Base-by-base conservation (phyloP, 2,329 filamentous ascomycete genomes). In the Colletotrichum cordylinicola region DNA sequence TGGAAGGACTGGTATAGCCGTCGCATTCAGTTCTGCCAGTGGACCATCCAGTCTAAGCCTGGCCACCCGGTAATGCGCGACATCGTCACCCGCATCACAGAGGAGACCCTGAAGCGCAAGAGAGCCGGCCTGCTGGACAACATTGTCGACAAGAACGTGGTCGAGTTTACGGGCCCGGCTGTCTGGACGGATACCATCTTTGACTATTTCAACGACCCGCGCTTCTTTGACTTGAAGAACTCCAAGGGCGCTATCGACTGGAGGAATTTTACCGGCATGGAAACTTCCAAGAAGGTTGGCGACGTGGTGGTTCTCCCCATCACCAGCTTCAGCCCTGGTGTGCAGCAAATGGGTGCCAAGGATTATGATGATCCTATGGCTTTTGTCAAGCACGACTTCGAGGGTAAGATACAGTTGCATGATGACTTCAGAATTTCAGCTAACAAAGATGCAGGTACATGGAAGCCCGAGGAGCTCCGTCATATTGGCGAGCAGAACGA, bases 1-100 rank as follows among this genome's bases (percentile, higher is more conserved):
- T 99, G 97, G 97, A 90, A 92, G 43, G 89, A 98, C 2, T 98
- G 96, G 97, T 99, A 98, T 88, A 97, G 95, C 78, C 94, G 97
- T 75, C 92, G 96, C 78, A 96, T 99, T 77, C 97, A 98, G 83
- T 98, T 99, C 85, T 99, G 97, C 86, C 97, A 99, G 84, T 99
- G 97, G 97, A 99, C 97, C 2, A 98, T 99, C 78, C 96, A 98
- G 85, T 89, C 94, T 73, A 99, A 99, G 85, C 94, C 96, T 0
- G 97, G 97, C 13, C 97, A 99, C 83, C 97, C 97, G 0, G 92
- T 98, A 15, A 90, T 99, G 74, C 92, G 96, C 77, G 95, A 98
- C 77, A 91, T 98, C 76, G 95, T 99, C 37, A 90, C 94, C 16
- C 94, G 93, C 79, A 96, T 99, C 81, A 98, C 96, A 1, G 90